Percentiles rank a stretch among this genome's conserved stretches.
Evolutionary conservation across 495 filamentous ascomycete genomes (phyloP).

Genomic region (Tuber melanosporum): DNA sequence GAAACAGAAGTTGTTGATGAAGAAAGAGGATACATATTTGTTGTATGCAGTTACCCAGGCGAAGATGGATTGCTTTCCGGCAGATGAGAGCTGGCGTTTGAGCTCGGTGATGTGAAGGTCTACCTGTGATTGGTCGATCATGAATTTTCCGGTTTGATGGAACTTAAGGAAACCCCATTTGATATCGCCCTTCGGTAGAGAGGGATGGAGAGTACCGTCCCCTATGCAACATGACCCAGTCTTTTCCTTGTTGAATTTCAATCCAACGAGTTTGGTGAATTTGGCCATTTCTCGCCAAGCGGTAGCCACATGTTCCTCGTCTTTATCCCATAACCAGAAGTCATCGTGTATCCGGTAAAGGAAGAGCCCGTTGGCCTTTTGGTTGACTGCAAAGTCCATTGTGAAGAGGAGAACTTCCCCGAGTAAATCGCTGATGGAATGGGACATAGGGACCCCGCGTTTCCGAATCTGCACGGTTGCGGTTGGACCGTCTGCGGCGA

Average conservation of each 20-base stretch:
- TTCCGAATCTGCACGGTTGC: constrained; percentile 47
- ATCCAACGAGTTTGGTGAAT: constrained; percentile 53
- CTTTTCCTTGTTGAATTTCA: constrained; percentile 55
- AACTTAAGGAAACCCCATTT: constrained; percentile 62
- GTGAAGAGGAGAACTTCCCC: constrained; percentile 59
- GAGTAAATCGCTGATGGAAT: constrained; percentile 55
- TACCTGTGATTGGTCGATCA: constrained; percentile 59
- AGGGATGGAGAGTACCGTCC: constrained; percentile 30
- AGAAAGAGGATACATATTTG: constrained; percentile 58
- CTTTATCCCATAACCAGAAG: constrained; percentile 61
- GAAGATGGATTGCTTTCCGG: constrained; percentile 53
- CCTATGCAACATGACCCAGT: constrained; percentile 53
- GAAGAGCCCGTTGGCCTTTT: constrained; percentile 49
- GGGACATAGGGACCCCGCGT: constrained; percentile 55
- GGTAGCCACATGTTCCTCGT: constrained; percentile 50
- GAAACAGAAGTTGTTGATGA: constrained; percentile 60
- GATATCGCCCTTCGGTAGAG: constrained; percentile 54
- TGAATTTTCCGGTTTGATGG: constrained; percentile 52
- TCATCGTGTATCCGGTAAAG: constrained; percentile 62
- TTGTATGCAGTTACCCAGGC: constrained; percentile 62
- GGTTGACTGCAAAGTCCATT: constrained; percentile 61
- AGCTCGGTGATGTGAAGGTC: constrained; percentile 58
- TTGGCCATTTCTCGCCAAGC: constrained; percentile 55
- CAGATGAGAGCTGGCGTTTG: constrained; percentile 51
- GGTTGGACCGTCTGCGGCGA: constrained; percentile 50